Base-by-base conservation (phyloP, 2,329 filamentous ascomycete species). In the Cladobotryum protrusum region DNA sequence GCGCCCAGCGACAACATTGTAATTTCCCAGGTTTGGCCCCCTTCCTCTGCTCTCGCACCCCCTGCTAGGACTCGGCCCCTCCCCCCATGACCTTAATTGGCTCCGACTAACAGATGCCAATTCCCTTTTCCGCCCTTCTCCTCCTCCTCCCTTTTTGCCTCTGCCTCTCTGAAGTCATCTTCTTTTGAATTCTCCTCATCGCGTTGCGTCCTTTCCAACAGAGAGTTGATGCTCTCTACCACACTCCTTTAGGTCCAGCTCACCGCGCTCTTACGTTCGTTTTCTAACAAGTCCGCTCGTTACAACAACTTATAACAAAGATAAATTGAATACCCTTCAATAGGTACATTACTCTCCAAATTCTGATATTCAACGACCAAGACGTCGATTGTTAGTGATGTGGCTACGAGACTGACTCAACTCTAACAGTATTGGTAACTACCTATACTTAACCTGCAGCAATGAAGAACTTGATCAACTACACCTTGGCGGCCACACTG, bases 201-300 rank as follows among this genome's bases (percentile, higher is more conserved):
- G 59, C 57, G 62, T 63, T 64, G 59, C 59, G 61, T 67, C 61
- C 63, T 70, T 67, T 70, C 73, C 74, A 78, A 78, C 73, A 71
- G 75, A 77, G 75, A 72, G 73, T 68, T 57, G 59, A 55, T 61
- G 57, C 74, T 77, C 75, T 78, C 76, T 73, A 72, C 61, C 72
- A 80, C 77, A 68, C 74, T 80, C 77, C 59, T 79, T 78, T 75
- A 56, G 56, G 47, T 49, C 56, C 55, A 58, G 55, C 55, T 54
- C 43, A 49, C 55, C 50, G 54, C 54, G 58, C 58, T 52, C 58
- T 50, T 50, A 65, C 65, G 47, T 58, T 67, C 64, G 54, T 60
- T 66, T 35, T 33, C 42, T 34, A 17, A 32, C 12, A 12, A 14
- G n/a, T 49, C 19, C 50, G 18, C 46, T 52, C 43, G 42, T 40